phyloP scores from a whole-genome alignment of 1,284 basidiomycete genomes.

The Fomitopsis pinicola region DNA sequence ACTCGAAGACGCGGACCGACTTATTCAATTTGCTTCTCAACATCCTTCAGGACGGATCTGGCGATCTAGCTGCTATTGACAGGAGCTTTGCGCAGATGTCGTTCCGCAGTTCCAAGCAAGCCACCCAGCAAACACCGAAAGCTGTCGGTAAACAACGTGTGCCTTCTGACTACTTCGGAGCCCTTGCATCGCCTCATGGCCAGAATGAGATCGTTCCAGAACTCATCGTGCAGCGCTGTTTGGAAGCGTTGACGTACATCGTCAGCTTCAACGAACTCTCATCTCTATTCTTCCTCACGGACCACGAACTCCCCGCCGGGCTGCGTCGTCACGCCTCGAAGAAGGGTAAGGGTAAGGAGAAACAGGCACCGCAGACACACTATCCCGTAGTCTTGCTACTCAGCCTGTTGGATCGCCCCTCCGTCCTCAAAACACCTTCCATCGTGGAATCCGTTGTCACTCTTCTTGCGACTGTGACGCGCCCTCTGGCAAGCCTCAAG shows the following conservation, averaged over 20 bases:
- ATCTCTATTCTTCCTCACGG: conserved; percentile 89
- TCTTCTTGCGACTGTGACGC: conserved; percentile 82
- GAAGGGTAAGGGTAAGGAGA: conserved; percentile 94
- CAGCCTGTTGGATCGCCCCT: conserved; percentile 80
- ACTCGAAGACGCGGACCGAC: conserved; percentile 87
- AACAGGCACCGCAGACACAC: conserved; percentile 74
- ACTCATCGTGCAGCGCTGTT: conserved; percentile 86
- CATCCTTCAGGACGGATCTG: conserved; percentile 93
- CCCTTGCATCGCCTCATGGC: conserved; percentile 54
- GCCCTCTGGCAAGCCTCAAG: conserved; percentile 68
- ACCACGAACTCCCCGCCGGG: conserved; percentile 82
- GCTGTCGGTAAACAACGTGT: conserved; percentile 66
- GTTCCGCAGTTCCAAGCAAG: conserved; percentile 62
- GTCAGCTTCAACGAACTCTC: conserved; percentile 81
- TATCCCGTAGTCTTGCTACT: conserved; percentile 89
- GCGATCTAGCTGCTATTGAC: conserved; percentile 89
- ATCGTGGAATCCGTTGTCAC: conserved; percentile 90
- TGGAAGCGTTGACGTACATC: conserved; percentile 86
- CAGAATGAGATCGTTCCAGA: conserved; percentile 86
- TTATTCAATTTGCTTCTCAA: conserved; percentile 90
- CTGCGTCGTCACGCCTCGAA: conserved; percentile 65
- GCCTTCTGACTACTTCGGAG: conserved; percentile 46
- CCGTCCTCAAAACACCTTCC: conserved; percentile 79
- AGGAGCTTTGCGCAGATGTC: conserved; percentile 93
- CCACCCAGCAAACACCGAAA: conserved; percentile 55